Conservation (phyloP, 1,139 yeast species). For the Suhomyces coccinellae region DNA sequence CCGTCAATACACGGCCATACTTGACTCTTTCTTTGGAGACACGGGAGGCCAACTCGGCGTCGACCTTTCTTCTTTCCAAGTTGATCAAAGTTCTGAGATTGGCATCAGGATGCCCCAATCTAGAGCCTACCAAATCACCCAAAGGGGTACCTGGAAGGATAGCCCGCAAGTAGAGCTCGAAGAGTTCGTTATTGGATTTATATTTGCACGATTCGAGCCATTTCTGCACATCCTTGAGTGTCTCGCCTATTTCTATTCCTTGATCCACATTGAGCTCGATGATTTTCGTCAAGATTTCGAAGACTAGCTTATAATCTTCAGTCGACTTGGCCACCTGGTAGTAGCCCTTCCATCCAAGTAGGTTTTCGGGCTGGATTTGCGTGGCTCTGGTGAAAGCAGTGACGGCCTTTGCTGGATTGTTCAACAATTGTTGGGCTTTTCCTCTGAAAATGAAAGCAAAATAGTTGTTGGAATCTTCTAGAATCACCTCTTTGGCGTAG, state of each 20-base stretch:
- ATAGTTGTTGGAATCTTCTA: slow-evolving; percentile 56
- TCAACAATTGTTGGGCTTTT: slow-evolving; percentile 51
- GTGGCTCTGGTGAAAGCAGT: slow-evolving; percentile 58
- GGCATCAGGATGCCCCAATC: slow-evolving; percentile 50
- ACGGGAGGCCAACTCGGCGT: slow-evolving; percentile 35
- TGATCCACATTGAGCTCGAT: slow-evolving; percentile 31
- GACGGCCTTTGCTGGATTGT: slow-evolving; percentile 45
- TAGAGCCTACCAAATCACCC: slow-evolving; percentile 54
- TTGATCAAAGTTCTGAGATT: slow-evolving; percentile 54
- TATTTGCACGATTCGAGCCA: slow-evolving; percentile 42
- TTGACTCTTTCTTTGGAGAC: slow-evolving; percentile 41
- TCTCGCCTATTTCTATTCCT: slow-evolving; percentile 43
- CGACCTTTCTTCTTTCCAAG: slow-evolving; percentile 38
- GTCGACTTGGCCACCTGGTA: slow-evolving; percentile 34
- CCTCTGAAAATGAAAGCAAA: slow-evolving; percentile 68
- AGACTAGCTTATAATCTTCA: slow-evolving; percentile 47
- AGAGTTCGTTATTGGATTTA: slow-evolving; percentile 30
- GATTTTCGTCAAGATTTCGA: slow-evolving; percentile 38
- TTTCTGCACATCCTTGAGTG: slow-evolving; percentile 45
- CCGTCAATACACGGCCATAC: slow-evolving; percentile 35
- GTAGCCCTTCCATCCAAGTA: slow-evolving; percentile 83
- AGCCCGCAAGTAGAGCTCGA: slow-evolving; percentile 50
- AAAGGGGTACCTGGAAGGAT: slow-evolving; percentile 66
- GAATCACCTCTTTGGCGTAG: slow-evolving; percentile 51
- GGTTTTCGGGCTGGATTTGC: slow-evolving; percentile 50